A percentile compares a stretch with the other conserved stretches of the same genome.
Conservation (phyloP, 208 protist species). For the Phytomonas sp. region DNA sequence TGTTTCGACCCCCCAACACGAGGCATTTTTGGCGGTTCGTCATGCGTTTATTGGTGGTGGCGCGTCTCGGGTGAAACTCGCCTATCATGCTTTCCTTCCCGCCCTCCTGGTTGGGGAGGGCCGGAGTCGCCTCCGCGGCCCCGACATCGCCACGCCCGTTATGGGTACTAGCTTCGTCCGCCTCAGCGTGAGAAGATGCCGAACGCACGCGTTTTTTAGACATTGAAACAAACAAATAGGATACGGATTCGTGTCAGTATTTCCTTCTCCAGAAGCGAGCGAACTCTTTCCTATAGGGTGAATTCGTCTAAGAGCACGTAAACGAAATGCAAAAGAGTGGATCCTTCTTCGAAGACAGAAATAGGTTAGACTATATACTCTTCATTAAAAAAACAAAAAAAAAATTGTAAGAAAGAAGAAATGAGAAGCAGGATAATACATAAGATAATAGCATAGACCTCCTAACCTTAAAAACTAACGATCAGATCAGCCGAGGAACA, state of each 20-base stretch:
- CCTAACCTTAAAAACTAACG: neutral
- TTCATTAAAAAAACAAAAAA: constrained; percentile 1
- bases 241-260: neutral
- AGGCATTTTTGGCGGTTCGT: constrained; percentile 93
- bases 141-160: neutral
- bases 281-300: neutral
- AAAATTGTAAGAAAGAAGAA: neutral
- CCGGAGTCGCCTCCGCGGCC: constrained; percentile 6
- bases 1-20: constrained; percentile 85
- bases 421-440: neutral
- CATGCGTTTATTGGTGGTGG: constrained; percentile 69
- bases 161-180: neutral
- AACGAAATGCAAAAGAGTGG: neutral
- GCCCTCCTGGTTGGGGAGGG: constrained; percentile 5
- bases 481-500: neutral
- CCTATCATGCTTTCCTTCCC: constrained; percentile 42
- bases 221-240: neutral
- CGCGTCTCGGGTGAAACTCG: constrained; percentile 30
- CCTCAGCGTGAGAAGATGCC: neutral
- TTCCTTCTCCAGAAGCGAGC: neutral
- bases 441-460: neutral
- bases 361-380: neutral
- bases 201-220: constrained; percentile 22
- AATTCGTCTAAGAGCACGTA: neutral
- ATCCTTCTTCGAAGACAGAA: neutral